These are phyloP conservation scores for Vicia faba DNA, from an alignment of 306 rosid genomes.

Conservation along the genomic window DNA sequence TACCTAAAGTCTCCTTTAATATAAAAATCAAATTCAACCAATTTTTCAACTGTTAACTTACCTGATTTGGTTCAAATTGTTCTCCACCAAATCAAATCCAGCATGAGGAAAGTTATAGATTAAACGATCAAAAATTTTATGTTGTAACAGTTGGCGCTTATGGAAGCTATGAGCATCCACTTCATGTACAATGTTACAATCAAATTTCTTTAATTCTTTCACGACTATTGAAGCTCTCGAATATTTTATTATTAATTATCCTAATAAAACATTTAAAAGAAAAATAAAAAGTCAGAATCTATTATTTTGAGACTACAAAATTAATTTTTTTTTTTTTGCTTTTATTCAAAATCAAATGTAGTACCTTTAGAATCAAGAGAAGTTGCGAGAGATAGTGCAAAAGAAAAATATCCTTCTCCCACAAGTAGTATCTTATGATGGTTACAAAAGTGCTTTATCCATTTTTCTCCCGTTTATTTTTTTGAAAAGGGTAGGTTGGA, in stretches of 20 bases:
- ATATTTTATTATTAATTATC: not conserved
- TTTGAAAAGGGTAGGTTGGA: no score
- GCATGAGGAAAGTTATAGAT: conserved; percentile 59
- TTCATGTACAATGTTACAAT: conserved; percentile 35
- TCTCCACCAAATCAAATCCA: conserved; percentile 10
- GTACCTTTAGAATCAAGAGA: conserved; percentile 46
- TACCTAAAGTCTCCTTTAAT: no score
- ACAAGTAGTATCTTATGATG: conserved; percentile 46
- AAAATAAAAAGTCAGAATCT: not conserved
- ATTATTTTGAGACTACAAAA: not conserved
- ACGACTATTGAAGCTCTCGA: not conserved
- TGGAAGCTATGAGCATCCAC: conserved; percentile 38
- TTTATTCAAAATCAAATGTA: no score
- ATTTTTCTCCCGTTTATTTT: conserved; percentile 9
- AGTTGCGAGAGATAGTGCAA: conserved; percentile 42
- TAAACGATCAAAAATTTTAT: conserved; percentile 34
- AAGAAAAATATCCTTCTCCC: conserved; percentile 57
- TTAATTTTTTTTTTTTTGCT: no score
- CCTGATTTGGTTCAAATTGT: not conserved
- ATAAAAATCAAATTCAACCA: no score
- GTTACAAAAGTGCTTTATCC: conserved; percentile 38
- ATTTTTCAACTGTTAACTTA: not conserved
- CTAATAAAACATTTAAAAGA: not conserved
- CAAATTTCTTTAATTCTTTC: not conserved
- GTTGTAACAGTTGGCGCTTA: not conserved